A percentile compares a stretch with the other conserved stretches of the same genome.
These are phyloP conservation scores for Lasiosphaeria ovina DNA, from an alignment of 495 filamentous ascomycete species.

Conservation along the genomic window DNA sequence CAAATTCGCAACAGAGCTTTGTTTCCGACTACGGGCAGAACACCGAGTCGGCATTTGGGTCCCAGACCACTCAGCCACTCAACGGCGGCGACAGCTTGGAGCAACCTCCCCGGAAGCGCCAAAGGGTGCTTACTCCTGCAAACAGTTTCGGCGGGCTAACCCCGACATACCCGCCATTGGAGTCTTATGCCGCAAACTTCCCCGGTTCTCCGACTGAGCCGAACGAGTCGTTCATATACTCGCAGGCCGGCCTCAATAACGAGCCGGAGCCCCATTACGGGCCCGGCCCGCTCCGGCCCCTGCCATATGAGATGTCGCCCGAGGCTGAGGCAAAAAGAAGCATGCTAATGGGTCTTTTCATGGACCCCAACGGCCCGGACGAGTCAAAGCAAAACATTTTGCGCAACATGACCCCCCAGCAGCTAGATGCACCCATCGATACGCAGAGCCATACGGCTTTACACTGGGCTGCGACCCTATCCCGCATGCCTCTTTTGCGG, in stretches of 20 bases:
- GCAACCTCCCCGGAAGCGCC: constrained; percentile 78
- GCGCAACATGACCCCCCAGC: constrained; percentile 64
- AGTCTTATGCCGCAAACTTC: constrained; percentile 45
- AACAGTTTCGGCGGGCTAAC: constrained; percentile 48
- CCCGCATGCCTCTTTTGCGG: constrained; percentile 74
- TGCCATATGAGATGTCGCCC: constrained; percentile 64
- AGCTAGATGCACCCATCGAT: constrained; percentile 89
- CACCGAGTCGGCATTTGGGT: constrained; percentile 43
- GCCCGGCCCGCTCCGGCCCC: constrained; percentile 61
- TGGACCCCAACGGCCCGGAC: constrained; percentile 61
- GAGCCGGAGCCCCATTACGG: constrained; percentile 52
- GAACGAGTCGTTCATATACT: constrained; percentile 79
- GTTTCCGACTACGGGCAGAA: constrained; percentile 45
- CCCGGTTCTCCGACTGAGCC: constrained; percentile 76
- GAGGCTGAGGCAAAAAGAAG: constrained; percentile 71
- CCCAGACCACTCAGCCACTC: constrained; percentile 40
- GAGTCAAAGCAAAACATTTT: constrained; percentile 43
- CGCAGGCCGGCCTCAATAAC: constrained; percentile 53
- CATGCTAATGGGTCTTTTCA: constrained; percentile 82
- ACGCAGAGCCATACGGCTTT: constrained; percentile 81
- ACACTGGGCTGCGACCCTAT: constrained; percentile 95
- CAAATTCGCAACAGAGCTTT: constrained; percentile 51
- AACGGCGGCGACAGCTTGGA: constrained; percentile 61
- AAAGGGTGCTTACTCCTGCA: constrained; percentile 44
- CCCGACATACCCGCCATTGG: constrained; percentile 46